Conservation (phyloP, 768 basidiomycete genomes). For the Tulasnella sp. region DNA sequence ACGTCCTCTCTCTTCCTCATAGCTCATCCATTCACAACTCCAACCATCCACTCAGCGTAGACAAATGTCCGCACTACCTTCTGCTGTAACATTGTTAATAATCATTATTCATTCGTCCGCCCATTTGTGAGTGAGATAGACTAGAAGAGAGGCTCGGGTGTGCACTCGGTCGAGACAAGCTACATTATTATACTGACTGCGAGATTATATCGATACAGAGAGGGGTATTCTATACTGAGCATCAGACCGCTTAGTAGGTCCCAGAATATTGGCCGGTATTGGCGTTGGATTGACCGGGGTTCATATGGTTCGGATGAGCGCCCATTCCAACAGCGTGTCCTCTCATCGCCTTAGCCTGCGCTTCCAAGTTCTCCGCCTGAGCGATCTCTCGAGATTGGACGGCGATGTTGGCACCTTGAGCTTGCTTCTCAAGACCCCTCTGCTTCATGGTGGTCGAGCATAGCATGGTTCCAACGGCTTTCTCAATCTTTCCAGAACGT, state of each 20-base stretch:
- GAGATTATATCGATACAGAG: background rate
- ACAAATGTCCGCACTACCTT: background rate
- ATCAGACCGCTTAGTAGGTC: background rate
- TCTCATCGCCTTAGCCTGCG: background rate
- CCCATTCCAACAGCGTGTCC: slow-evolving; percentile 15
- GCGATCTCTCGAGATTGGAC: background rate
- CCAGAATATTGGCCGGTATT: background rate
- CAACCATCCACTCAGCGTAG: background rate
- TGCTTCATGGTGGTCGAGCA: slow-evolving; percentile 15
- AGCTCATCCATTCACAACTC: background rate
- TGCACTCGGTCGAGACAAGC: background rate
- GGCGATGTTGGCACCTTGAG: background rate
- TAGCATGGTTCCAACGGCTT: slow-evolving; percentile 10
- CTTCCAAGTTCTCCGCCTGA: slow-evolving; percentile 17
- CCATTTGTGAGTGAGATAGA: no score
- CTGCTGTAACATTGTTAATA: background rate
- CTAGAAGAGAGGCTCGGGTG: no score
- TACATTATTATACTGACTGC: background rate
- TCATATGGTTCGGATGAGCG: slow-evolving; percentile 12
- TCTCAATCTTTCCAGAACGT: slow-evolving; percentile 15
- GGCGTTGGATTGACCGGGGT: background rate
- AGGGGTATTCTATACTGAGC: background rate
- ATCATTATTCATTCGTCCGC: background rate
- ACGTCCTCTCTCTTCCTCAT: background rate
- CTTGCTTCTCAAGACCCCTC: slow-evolving; percentile 22